Conservation (phyloP, 148 eudicot genomes). For the Fagopyrum esculentum region DNA sequence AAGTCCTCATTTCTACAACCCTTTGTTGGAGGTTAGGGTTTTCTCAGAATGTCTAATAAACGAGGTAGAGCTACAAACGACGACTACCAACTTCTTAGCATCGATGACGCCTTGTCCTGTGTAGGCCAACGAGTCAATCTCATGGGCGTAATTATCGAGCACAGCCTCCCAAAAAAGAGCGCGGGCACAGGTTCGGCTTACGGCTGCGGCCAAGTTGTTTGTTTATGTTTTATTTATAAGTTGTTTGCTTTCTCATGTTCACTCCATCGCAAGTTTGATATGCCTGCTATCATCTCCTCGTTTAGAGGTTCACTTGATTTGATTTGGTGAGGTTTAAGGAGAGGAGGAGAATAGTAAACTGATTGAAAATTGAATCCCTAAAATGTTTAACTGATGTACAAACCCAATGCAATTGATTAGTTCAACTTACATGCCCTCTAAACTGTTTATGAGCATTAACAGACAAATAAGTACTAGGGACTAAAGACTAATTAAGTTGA, state of each 20-base stretch:
- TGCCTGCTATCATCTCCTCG: not conserved
- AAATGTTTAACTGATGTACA: no score
- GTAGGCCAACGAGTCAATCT: conserved; percentile 60
- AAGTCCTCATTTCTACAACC: not conserved
- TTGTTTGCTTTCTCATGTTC: not conserved
- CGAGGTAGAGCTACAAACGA: conserved; percentile 22
- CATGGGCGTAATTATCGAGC: conserved; percentile 52
- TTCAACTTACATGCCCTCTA: no score
- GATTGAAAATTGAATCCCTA: no score
- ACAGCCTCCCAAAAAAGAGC: conserved; percentile 45
- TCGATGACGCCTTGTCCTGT: conserved; percentile 48
- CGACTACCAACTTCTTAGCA: conserved; percentile 36
- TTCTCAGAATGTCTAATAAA: not conserved
- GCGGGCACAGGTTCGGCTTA: conserved; percentile 56
- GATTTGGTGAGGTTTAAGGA: not conserved
- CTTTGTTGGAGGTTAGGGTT: not conserved
- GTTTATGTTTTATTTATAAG: no score
- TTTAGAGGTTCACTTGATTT: not conserved
- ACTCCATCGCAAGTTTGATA: not conserved
- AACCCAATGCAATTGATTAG: no score
- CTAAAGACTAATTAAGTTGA: no score
- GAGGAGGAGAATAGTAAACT: no score
- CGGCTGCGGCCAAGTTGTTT: no score
- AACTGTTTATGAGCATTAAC: no score
- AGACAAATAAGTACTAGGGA: no score